Evolutionary conservation across 2,329 filamentous ascomycete genomes (phyloP), one percentile per base, ranked within the genome.

Genomic region (Ophiocordyceps sinensis): DNA sequence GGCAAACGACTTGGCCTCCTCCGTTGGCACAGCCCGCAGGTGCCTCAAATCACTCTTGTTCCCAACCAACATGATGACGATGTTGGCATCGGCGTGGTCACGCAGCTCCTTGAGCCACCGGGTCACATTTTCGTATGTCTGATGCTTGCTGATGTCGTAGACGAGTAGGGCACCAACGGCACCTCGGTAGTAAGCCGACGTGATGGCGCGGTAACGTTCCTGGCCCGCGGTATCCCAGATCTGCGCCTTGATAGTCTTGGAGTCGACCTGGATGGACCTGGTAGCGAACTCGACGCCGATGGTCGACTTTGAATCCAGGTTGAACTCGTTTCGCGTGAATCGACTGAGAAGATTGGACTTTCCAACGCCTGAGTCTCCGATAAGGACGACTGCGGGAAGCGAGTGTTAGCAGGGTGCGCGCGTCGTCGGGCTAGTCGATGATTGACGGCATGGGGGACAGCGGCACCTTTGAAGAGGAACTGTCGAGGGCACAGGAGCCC

Each of bases 41-140:
- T 98, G 91, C 66, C 88, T 85, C 82, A 96, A 83, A 94, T 98
- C 91, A 66, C 88, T 96, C 83, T 98, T 98, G 79, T 98, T 98
- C 65, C 91, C 91, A 43, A 96, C 91, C 57, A 98, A 73, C 91
- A 98, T 98, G 63, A 98, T 98, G 56, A 98, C 88, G 57, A 96
- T 95, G 70, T 96, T 96, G 56, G 87, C 88, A 63, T 98, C 91
- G 54, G 91, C 91, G 66, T 98, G 88, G 61, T 95, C 91, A 56
- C 91, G 80, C 59, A 98, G 75, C 73, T 98, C 91, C 72, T 96
- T 98, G 71, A 98, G 70, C 91, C 91, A 98, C 68, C 93, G 78
- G 51, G 87, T 95, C 57, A 98, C 91, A 63, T 96, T 96, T 69
- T 96, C 89, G 66, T 95, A 96, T 51, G 91, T 96, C 70, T 94